Evolutionary conservation across 345 rosid genomes (phyloP).

Genomic region (Moringa oleifera): DNA sequence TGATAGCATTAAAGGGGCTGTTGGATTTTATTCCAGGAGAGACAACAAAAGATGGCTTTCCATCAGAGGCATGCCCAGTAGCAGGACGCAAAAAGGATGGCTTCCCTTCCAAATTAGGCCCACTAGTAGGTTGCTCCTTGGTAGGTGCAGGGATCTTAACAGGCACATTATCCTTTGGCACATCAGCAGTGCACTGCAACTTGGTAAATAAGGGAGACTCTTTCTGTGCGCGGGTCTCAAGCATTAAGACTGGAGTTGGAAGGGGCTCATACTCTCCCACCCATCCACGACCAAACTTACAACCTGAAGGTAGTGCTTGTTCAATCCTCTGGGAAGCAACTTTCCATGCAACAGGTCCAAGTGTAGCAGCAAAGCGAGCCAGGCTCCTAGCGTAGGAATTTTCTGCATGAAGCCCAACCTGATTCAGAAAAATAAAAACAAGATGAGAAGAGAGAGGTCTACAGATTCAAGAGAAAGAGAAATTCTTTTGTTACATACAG

Average conservation of each 20-base stretch:
- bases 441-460: slow-evolving; percentile 8
- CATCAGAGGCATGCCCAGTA: slow-evolving; percentile 30
- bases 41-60: slow-evolving; percentile 29
- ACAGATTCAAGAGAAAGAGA: slow-evolving; percentile 1
- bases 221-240: slow-evolving; percentile 39
- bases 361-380: slow-evolving; percentile 80
- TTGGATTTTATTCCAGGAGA: slow-evolving; percentile 27
- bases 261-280: slow-evolving; percentile 88
- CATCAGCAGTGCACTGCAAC: slow-evolving; percentile 27
- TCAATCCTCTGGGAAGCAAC: slow-evolving; percentile 78
- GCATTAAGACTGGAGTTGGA: slow-evolving; percentile 68
- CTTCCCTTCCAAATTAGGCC: slow-evolving; percentile 33
- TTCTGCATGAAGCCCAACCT: slow-evolving; percentile 91
- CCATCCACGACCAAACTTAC: slow-evolving; percentile 85
- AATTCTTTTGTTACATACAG: slow-evolving; percentile 48
- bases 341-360: slow-evolving; percentile 82
- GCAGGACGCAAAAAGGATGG: slow-evolving; percentile 31
- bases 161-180: slow-evolving; percentile 23
- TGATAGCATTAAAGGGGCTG: slow-evolving; percentile 19
- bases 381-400: slow-evolving; percentile 78
- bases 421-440: slow-evolving; percentile 15
- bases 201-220: slow-evolving; percentile 33
- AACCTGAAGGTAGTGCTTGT: slow-evolving; percentile 58
- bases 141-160: slow-evolving; percentile 29
- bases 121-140: slow-evolving; percentile 25